A percentile compares a stretch with the other conserved stretches of the same genome.
Evolutionary conservation across 495 filamentous ascomycete species (phyloP).

Genomic region (Neurospora cerealis): DNA sequence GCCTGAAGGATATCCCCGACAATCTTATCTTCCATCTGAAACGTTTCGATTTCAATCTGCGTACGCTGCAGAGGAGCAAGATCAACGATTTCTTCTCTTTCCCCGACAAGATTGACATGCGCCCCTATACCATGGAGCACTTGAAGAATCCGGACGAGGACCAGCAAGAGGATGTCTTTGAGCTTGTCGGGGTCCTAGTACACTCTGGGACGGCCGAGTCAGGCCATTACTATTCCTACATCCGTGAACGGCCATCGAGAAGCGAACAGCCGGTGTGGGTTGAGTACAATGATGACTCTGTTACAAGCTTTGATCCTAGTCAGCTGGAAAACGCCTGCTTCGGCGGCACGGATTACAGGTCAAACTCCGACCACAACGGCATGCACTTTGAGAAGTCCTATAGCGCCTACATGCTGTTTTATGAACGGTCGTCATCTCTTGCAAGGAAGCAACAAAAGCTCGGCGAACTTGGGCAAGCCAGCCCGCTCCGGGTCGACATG

Average conservation of each 20-base stretch:
- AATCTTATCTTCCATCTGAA: conserved; percentile 96
- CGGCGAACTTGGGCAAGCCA: conserved; percentile 16
- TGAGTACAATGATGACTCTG: conserved; percentile 86
- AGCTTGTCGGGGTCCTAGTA: conserved; percentile 85
- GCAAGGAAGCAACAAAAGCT: conserved; percentile 36
- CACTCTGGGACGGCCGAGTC: conserved; percentile 90
- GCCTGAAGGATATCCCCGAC: conserved; percentile 86
- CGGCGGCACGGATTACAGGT: conserved; percentile 56
- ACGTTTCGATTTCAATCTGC: conserved; percentile 89
- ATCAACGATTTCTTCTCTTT: conserved; percentile 95
- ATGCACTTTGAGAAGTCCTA: conserved; percentile 54
- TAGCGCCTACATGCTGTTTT: conserved; percentile 98
- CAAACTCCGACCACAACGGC: conserved; percentile 33
- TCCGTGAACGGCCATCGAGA: conserved; percentile 62
- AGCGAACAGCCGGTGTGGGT: conserved; percentile 55
- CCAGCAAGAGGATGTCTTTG: conserved; percentile 62
- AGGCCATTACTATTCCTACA: conserved; percentile 95
- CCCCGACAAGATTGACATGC: conserved; percentile 77
- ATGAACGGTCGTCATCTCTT: conserved; percentile 67
- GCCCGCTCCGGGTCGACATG: conserved; percentile 48
- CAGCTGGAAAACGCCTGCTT: conserved; percentile 69
- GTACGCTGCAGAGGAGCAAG: conserved; percentile 75
- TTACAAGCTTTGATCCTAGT: conserved; percentile 61
- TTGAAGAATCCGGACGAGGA: conserved; percentile 54
- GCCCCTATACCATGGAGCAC: conserved; percentile 77